phyloP scores from a whole-genome alignment of 2,329 filamentous ascomycete species.

The Trichoderma polysporum region DNA sequence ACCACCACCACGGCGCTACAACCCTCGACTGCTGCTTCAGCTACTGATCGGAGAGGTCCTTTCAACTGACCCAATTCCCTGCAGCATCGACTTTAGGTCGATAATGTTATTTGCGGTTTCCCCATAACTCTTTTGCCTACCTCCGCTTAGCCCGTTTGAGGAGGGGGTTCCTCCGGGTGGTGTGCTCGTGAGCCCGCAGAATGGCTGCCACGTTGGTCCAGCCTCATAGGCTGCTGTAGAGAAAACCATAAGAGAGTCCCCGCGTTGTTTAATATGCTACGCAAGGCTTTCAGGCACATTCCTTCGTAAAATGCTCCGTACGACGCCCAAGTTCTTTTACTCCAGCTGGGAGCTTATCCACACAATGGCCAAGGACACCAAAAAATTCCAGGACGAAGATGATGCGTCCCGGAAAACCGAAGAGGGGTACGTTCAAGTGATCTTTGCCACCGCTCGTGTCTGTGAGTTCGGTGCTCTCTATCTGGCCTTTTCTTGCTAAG shows the following conservation, averaged over 20 bases:
- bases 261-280: slow-evolving; percentile 17
- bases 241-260: slow-evolving; percentile 9
- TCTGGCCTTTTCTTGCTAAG: background rate
- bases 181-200: slow-evolving; percentile 24
- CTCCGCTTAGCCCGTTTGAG: slow-evolving; percentile 11
- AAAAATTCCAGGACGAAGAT: background rate
- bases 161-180: slow-evolving; percentile 8
- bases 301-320: background rate
- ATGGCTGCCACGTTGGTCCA: slow-evolving; percentile 38
- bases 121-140: slow-evolving; percentile 4
- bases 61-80: slow-evolving; percentile 28
- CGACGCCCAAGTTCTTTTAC: background rate
- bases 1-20: slow-evolving; percentile 5
- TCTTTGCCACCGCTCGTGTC: background rate
- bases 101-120: slow-evolving; percentile 12
- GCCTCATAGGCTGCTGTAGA: slow-evolving; percentile 20
- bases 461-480: background rate
- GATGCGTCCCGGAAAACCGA: background rate
- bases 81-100: slow-evolving; percentile 25
- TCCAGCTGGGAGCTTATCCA: background rate
- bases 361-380: background rate
- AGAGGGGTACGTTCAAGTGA: background rate
- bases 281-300: background rate
- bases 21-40: background rate
- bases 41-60: background rate